These are phyloP conservation scores for Cercospora nicotianae DNA, from an alignment of 2,329 filamentous ascomycete species.

Conservation along the genomic window DNA sequence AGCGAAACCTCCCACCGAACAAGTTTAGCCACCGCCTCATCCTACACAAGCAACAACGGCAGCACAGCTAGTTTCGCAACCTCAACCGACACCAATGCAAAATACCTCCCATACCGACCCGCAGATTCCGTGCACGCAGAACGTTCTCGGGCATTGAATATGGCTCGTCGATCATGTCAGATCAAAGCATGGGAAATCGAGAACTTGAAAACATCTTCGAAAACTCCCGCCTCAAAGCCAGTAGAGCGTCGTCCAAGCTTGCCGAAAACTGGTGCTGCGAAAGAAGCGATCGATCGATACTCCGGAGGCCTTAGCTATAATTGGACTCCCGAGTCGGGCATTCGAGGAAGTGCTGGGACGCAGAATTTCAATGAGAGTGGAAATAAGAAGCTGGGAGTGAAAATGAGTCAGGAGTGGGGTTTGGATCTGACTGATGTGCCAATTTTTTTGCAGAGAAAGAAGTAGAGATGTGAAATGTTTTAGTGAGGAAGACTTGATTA, in stretches of 20 bases:
- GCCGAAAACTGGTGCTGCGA: slow-evolving; percentile 9
- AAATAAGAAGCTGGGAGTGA: slow-evolving; percentile 37
- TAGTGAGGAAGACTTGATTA: background rate
- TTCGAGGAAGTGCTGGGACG: slow-evolving; percentile 42
- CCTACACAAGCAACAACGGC: slow-evolving; percentile 13
- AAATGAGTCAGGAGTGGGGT: slow-evolving; percentile 38
- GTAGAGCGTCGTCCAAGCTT: slow-evolving; percentile 1
- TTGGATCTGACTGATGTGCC: slow-evolving; percentile 45
- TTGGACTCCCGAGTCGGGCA: slow-evolving; percentile 39
- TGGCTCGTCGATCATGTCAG: slow-evolving; percentile 23
- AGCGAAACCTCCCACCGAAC: slow-evolving; percentile 17
- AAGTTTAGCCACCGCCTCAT: background rate
- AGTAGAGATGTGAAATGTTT: background rate
- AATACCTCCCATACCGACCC: slow-evolving; percentile 30
- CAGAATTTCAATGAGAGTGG: slow-evolving; percentile 30
- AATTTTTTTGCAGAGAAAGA: slow-evolving; percentile 36
- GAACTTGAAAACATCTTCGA: background rate
- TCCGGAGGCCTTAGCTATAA: slow-evolving; percentile 41
- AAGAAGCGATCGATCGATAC: slow-evolving; percentile 35
- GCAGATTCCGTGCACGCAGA: slow-evolving; percentile 30
- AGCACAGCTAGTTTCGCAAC: slow-evolving; percentile 19
- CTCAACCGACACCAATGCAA: slow-evolving; percentile 12
- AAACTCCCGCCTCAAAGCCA: background rate
- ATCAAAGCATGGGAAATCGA: slow-evolving; percentile 11
- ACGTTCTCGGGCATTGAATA: slow-evolving; percentile 30